These are phyloP conservation scores for Ustilago esculenta DNA, from an alignment of 1,284 basidiomycete species.

Conservation along the genomic window DNA sequence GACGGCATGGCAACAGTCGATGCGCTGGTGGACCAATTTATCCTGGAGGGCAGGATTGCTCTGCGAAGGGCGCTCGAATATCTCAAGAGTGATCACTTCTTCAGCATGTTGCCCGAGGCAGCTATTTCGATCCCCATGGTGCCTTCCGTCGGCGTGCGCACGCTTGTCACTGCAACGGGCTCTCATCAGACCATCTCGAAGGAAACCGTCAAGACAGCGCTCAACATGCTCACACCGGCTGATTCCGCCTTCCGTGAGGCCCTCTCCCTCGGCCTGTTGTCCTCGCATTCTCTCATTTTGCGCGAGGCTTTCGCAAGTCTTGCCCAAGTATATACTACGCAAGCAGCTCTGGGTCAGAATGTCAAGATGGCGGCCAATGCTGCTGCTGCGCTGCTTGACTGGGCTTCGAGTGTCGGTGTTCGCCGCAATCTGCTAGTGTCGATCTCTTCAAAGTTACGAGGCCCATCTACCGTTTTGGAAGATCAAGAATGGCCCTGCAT, in stretches of 20 bases:
- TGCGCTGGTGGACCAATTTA: conserved; percentile 33
- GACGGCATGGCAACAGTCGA: conserved; percentile 22
- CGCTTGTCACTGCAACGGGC: conserved; percentile 18
- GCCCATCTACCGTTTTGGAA: not conserved
- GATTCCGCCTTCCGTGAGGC: conserved; percentile 44
- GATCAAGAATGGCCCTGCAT: conserved; percentile 32
- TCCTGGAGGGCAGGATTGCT: conserved; percentile 46
- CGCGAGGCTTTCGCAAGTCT: conserved; percentile 46
- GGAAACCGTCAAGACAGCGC: conserved; percentile 38
- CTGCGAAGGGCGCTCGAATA: conserved; percentile 40
- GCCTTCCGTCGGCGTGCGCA: conserved; percentile 34
- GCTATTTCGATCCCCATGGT: conserved; percentile 58
- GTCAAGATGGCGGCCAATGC: conserved; percentile 39
- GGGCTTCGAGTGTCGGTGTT: conserved; percentile 42
- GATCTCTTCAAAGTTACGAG: conserved; percentile 39
- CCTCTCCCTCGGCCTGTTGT: conserved; percentile 22
- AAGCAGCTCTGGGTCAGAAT: conserved; percentile 44
- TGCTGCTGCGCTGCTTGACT: conserved; percentile 43
- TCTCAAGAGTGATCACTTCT: conserved; percentile 52
- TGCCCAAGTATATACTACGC: conserved; percentile 43
- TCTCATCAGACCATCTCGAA: conserved; percentile 36
- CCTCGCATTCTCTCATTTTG: conserved; percentile 39
- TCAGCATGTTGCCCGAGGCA: conserved; percentile 59
- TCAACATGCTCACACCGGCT: conserved; percentile 37
- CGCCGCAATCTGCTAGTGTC: conserved; percentile 46